Percentiles rank a stretch among this genome's conserved stretches.
phyloP scores from a whole-genome alignment of 129 eudicot species.

The Calendula officinalis region DNA sequence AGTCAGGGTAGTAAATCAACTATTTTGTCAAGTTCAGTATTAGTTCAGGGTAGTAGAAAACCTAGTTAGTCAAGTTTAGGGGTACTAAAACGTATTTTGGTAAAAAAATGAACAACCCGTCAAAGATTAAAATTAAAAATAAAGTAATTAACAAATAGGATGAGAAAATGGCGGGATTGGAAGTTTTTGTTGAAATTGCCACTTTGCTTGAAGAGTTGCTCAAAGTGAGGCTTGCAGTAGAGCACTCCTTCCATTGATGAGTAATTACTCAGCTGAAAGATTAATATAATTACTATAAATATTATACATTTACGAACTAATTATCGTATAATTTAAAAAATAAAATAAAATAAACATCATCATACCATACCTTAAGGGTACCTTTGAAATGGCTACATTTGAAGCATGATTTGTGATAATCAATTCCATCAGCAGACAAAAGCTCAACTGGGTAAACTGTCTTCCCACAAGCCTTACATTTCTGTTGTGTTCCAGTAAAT shows the following conservation, averaged over 20 bases:
- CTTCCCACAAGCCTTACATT: constrained; percentile 96
- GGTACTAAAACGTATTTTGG: too few relatives aligned
- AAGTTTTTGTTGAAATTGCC: constrained; percentile 97
- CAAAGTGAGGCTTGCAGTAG: constrained; percentile 98
- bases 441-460: constrained; percentile 93
- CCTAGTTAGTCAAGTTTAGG: too few relatives aligned
- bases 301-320: constrained; percentile 12
- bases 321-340: neutral
- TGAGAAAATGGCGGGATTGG: constrained; percentile 58
- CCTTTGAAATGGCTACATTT: constrained; percentile 89
- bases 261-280: constrained; percentile 76
- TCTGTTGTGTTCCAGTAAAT: constrained; percentile 85
- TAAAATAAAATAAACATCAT: constrained; percentile 14
- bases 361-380: constrained; percentile 64
- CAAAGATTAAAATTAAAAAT: constrained; percentile 5
- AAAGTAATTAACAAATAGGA: neutral
- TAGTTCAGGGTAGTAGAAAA: too few relatives aligned
- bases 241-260: constrained; percentile 99
- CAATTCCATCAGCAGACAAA: constrained; percentile 90
- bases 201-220: constrained; percentile 92
- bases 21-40: too few relatives aligned
- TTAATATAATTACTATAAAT: constrained; percentile 20
- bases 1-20: too few relatives aligned
- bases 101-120: constrained; percentile 19
- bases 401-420: constrained; percentile 92